Evolutionary conservation across 202 grass and related monocot genomes (phyloP).

Genomic region (Dendrocalamus latiflorus): DNA sequence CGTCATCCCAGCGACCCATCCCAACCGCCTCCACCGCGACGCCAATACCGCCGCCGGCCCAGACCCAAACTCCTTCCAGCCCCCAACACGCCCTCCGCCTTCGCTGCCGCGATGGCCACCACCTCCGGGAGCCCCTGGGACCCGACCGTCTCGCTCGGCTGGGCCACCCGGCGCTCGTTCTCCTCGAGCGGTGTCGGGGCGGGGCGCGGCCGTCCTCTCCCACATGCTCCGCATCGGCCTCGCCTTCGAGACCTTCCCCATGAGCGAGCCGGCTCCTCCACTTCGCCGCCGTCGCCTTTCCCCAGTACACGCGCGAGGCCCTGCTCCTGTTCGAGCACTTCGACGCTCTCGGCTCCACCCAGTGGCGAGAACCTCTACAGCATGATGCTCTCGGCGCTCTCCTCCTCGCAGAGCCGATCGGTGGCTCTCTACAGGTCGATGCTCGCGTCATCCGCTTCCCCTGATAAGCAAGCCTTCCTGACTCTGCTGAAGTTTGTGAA

Average conservation of each 20-base stretch:
- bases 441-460: conserved; percentile 15
- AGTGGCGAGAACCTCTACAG: conserved; percentile 31
- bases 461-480: conserved; percentile 42
- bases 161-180: conserved; percentile 44
- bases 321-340: conserved; percentile 46
- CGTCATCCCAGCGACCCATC: not conserved
- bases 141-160: too few relatives aligned
- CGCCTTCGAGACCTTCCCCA: conserved; percentile 44
- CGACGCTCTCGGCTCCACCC: conserved; percentile 30
- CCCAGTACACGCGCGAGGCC: conserved; percentile 18
- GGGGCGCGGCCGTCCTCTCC: conserved; percentile 21
- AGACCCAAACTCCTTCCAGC: too few relatives aligned
- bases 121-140: too few relatives aligned
- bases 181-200: conserved; percentile 42
- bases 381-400: conserved; percentile 20
- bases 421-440: conserved; percentile 35
- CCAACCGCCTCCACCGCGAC: too few relatives aligned
- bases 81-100: too few relatives aligned
- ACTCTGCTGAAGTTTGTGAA: conserved; percentile 43
- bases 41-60: too few relatives aligned
- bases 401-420: conserved; percentile 3
- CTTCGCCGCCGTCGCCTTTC: conserved; percentile 36
- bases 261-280: conserved; percentile 59
- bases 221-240: conserved; percentile 53
- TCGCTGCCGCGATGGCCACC: too few relatives aligned